These are phyloP conservation scores for Chaetomium sp. DNA, from an alignment of 2,329 filamentous ascomycete genomes.

Conservation along the genomic window DNA sequence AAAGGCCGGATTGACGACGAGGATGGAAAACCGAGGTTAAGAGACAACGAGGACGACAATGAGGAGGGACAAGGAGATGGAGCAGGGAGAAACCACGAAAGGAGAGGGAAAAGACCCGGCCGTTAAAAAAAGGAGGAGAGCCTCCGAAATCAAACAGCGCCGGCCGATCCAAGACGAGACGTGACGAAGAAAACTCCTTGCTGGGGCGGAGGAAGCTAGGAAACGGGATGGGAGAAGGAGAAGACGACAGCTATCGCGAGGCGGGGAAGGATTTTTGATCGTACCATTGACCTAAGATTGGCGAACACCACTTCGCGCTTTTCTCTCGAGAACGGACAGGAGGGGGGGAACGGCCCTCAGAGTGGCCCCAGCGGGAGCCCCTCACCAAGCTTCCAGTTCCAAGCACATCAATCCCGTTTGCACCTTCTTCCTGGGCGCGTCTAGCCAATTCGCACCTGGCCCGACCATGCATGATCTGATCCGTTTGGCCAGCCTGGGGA, in stretches of 20 bases:
- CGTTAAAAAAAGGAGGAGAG: slow-evolving; percentile 32
- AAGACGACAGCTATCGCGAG: slow-evolving; percentile 17
- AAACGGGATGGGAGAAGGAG: slow-evolving; percentile 19
- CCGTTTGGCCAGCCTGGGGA: too few species aligned
- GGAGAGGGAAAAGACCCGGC: slow-evolving; percentile 37
- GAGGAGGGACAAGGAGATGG: slow-evolving; percentile 21
- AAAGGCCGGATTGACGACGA: slow-evolving; percentile 12
- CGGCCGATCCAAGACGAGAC: slow-evolving; percentile 33
- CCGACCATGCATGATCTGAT: too few species aligned
- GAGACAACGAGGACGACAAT: slow-evolving; percentile 5
- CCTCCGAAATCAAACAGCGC: slow-evolving; percentile 33
- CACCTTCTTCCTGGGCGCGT: too few species aligned
- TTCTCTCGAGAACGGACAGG: not conserved
- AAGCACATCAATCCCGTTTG: not conserved
- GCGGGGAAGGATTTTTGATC: slow-evolving; percentile 25
- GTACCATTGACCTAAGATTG: slow-evolving; percentile 23
- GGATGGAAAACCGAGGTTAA: too few species aligned
- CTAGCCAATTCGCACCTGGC: too few species aligned
- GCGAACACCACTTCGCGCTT: slow-evolving; percentile 1
- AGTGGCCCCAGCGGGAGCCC: slow-evolving; percentile 15
- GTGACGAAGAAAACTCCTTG: slow-evolving; percentile 28
- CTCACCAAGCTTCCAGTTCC: not conserved
- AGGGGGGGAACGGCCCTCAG: slow-evolving; percentile 3
- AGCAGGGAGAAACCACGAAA: slow-evolving; percentile 30
- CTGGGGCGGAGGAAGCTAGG: slow-evolving; percentile 26